Percentiles rank a stretch among this genome's conserved stretches.
phyloP scores from a whole-genome alignment of 495 filamentous ascomycete genomes.

The Aspergillus heteromorphus region DNA sequence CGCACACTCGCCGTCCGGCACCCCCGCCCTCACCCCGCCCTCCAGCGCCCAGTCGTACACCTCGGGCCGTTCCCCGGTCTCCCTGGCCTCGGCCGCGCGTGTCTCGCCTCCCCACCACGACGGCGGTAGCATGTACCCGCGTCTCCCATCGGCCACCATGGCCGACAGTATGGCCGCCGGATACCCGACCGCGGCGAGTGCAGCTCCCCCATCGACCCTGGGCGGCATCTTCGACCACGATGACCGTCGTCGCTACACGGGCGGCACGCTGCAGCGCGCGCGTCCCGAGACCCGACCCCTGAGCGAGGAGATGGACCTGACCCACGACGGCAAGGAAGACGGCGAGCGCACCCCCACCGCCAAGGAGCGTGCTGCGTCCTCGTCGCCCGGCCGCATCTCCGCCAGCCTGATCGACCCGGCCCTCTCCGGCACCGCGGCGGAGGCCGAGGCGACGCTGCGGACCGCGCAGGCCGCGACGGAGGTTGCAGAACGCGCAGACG shows the following conservation, averaged over 20 bases:
- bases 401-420: constrained; percentile 51
- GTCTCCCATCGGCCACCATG: constrained; percentile 67
- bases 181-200: constrained; percentile 58
- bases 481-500: constrained; percentile 52
- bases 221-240: constrained; percentile 76
- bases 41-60: constrained; percentile 82
- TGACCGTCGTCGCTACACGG: constrained; percentile 78
- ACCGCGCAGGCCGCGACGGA: constrained; percentile 42
- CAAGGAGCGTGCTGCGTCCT: constrained; percentile 33
- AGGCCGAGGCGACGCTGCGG: constrained; percentile 38
- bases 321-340: constrained; percentile 46
- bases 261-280: constrained; percentile 77
- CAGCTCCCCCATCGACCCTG: constrained; percentile 70
- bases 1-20: constrained; percentile 51
- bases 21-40: constrained; percentile 84
- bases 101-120: constrained; percentile 63
- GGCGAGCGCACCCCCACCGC: constrained; percentile 39
- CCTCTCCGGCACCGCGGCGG: constrained; percentile 34
- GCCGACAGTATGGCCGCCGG: constrained; percentile 47
- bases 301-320: constrained; percentile 50
- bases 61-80: constrained; percentile 77
- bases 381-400: constrained; percentile 42
- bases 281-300: constrained; percentile 39
- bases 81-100: constrained; percentile 50
- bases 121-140: constrained; percentile 73